phyloP scores from a whole-genome alignment of 306 rosid genomes.

The Dalbergia oliveri region DNA sequence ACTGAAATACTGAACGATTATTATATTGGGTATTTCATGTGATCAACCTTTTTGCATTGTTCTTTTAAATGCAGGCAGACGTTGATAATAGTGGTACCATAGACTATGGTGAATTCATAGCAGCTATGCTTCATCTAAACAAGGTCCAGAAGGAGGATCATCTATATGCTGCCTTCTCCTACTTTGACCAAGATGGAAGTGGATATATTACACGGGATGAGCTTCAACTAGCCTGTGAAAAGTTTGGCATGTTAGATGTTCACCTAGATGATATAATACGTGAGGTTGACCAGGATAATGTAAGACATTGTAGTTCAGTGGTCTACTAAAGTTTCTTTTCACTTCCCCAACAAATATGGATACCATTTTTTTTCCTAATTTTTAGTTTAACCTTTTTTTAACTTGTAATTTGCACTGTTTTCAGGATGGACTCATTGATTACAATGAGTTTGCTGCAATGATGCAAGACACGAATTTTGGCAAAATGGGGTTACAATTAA shows the following conservation, averaged over 20 bases:
- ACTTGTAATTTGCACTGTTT: slow-evolving; percentile 47
- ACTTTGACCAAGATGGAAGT: slow-evolving; percentile 94
- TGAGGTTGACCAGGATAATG: slow-evolving; percentile 87
- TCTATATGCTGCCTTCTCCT: slow-evolving; percentile 84
- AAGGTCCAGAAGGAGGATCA: slow-evolving; percentile 92
- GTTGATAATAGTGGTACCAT: slow-evolving; percentile 92
- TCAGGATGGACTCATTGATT: slow-evolving; percentile 99
- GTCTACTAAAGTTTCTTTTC: slow-evolving; percentile 11
- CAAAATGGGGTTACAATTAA: slow-evolving; percentile 49
- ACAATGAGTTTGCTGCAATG: slow-evolving; percentile 92
- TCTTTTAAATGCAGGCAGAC: slow-evolving; percentile 73
- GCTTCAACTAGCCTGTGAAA: slow-evolving; percentile 85
- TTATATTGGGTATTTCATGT: slow-evolving; percentile 30
- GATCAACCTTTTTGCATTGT: slow-evolving; percentile 29
- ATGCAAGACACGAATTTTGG: slow-evolving; percentile 88
- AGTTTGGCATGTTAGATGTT: slow-evolving; percentile 76
- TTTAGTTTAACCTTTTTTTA: background rate
- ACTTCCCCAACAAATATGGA: background rate
- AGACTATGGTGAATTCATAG: slow-evolving; percentile 94
- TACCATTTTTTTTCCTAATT: background rate
- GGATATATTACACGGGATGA: slow-evolving; percentile 94
- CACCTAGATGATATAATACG: slow-evolving; percentile 81
- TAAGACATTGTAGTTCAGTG: slow-evolving; percentile 47
- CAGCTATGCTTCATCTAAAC: slow-evolving; percentile 96
- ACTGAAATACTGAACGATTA: background rate